Percentiles rank a stretch among this genome's conserved stretches.
These are phyloP conservation scores for Capsicum rhomboideum DNA, from an alignment of 257 asterid species.

Conservation along the genomic window DNA sequence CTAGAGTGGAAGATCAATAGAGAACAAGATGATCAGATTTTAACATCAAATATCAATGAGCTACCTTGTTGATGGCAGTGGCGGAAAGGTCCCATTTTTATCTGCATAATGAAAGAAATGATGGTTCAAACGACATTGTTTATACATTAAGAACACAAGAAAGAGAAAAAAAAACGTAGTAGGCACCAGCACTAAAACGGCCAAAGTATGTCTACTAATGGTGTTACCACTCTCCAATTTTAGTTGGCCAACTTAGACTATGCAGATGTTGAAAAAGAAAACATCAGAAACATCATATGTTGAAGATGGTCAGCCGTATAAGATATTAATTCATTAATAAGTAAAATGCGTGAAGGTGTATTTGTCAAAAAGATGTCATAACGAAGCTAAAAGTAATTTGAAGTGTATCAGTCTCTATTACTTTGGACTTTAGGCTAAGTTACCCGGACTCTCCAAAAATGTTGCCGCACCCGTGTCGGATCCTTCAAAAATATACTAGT, in stretches of 20 bases:
- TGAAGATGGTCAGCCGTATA: not conserved
- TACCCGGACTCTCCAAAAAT: no score
- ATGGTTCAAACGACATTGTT: not conserved
- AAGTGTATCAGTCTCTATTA: not conserved
- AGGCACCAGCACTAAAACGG: constrained; percentile 1
- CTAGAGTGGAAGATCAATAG: not conserved
- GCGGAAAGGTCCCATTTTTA: constrained; percentile 40
- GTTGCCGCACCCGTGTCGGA: no score
- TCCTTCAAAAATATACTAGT: no score
- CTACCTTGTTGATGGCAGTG: constrained; percentile 41
- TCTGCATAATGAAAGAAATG: constrained; percentile 36
- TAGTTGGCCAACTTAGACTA: not conserved
- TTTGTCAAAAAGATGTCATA: not conserved
- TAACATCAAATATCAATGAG: constrained; percentile 3
- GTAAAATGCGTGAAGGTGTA: not conserved
- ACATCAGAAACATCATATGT: not conserved
- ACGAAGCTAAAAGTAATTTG: not conserved
- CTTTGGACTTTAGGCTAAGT: no score
- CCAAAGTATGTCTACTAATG: not conserved
- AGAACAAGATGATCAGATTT: not conserved
- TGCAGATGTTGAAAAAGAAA: not conserved
- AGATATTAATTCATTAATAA: not conserved
- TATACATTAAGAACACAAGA: not conserved
- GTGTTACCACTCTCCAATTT: not conserved
- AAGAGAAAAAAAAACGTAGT: not conserved